Conservation (phyloP, 495 filamentous ascomycete genomes). For the Friedmanniomyces simplex region DNA sequence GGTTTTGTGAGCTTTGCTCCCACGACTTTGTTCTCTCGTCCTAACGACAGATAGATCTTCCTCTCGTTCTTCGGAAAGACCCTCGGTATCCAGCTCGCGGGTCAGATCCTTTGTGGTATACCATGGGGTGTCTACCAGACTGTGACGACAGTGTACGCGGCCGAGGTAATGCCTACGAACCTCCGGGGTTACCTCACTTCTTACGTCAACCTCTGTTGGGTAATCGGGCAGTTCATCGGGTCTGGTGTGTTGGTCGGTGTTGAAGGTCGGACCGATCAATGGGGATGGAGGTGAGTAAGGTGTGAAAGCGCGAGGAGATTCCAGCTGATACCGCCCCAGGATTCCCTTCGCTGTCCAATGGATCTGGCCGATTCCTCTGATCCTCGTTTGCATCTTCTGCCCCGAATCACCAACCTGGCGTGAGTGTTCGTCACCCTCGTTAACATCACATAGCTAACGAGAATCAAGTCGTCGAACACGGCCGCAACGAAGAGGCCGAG, state of each 20-base stretch:
- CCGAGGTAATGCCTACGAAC: constrained; percentile 23
- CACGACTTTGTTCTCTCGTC: neutral
- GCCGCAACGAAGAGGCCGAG: constrained; percentile 26
- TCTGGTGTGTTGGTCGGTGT: constrained; percentile 24
- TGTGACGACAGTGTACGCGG: constrained; percentile 8
- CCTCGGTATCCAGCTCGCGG: constrained; percentile 21
- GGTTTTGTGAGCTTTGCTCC: constrained; percentile 3
- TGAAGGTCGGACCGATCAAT: constrained; percentile 17
- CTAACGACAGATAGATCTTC: constrained; percentile 15
- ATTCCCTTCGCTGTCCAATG: constrained; percentile 30
- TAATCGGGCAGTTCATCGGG: constrained; percentile 27
- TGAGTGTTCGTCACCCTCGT: neutral
- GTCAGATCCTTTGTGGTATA: too few species aligned
- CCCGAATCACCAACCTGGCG: constrained; percentile 27
- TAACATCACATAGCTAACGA: neutral
- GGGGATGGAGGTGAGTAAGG: too few species aligned
- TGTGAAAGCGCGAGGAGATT: too few species aligned
- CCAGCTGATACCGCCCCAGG: constrained; percentile 8
- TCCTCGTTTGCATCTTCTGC: constrained; percentile 18
- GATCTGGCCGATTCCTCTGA: constrained; percentile 27
- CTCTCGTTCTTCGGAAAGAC: constrained; percentile 27
- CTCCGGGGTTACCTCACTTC: constrained; percentile 19
- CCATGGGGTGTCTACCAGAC: constrained; percentile 49
- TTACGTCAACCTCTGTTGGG: constrained; percentile 26
- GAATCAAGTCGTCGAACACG: constrained; percentile 23